Base-by-base conservation (phyloP, 805 yeast species). In the Wickerhamiella australiensis region DNA sequence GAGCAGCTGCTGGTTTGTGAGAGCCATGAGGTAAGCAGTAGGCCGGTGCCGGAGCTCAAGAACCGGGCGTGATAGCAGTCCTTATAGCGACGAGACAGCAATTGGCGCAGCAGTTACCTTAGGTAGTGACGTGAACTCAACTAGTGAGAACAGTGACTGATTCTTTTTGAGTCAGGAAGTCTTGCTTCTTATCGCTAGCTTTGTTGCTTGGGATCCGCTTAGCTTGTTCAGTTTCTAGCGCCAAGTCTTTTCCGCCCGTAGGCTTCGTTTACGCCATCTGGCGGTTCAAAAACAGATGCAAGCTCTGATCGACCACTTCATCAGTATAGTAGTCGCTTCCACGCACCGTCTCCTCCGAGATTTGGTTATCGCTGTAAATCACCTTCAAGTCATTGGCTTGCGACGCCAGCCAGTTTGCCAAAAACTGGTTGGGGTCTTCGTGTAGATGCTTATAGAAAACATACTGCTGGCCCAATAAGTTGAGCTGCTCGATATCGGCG, bases 361-460 rank as follows among this genome's bases (percentile, higher is more conserved):
- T 83, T 8, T 88, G 90, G 58, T 84, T 92, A 58, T 92, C 97
- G 56, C 95, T 87, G 52, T 86, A 76, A 55, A 92, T 72, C 12
- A 90, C 83, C 66, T 83, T 87, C 60, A 92, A 72, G 44, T 90
- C 84, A 52, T 86, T 85, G 13, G 86, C 72, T 64, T 92, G 94
- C 41, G 86, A 80, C 41, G 79, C 82, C 53, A 80, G 70, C 76
- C 95, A 84, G 47, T 77, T 73, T 50, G 80, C 71, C 56, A 92
- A 67, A 58, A 86, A 85, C 21, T 73, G 73, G 3, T 79, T 81
- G 0, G 98, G 97, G 59, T 88, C 79, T 42, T 80, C 73, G 37
- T 84, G 72, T 52, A 92, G 69, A 54, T 79, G 79, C 29, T 77
- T 68, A 66, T 83, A 90, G 65, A 92, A 92, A 51, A 78, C 82